Percentiles rank a stretch among this genome's conserved stretches.
Evolutionary conservation across 208 protist species (phyloP).

Genomic region (Trypanosoma conorhini): DNA sequence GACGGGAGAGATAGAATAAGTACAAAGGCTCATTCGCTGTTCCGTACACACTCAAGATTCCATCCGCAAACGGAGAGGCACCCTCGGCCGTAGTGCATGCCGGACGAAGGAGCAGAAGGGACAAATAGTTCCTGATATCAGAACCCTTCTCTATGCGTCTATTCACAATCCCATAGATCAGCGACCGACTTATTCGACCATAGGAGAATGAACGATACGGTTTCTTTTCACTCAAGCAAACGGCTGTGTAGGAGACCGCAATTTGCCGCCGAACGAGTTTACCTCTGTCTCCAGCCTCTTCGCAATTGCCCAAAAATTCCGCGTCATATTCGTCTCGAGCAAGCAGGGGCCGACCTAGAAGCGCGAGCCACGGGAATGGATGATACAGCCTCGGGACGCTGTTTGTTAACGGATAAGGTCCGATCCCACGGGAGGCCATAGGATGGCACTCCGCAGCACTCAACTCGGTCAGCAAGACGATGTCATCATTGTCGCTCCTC

Average conservation of each 20-base stretch:
- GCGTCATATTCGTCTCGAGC: constrained; percentile 36
- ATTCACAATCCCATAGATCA: constrained; percentile 26
- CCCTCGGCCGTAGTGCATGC: not conserved
- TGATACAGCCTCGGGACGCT: constrained; percentile 20
- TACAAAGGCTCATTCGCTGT: constrained; percentile 39
- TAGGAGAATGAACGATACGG: constrained; percentile 45
- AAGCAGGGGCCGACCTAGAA: constrained; percentile 48
- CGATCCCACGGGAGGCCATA: constrained; percentile 19
- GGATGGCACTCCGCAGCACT: constrained; percentile 20
- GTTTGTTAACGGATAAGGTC: not conserved
- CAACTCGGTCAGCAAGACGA: constrained; percentile 11
- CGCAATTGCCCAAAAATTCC: not conserved
- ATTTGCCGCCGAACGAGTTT: constrained; percentile 15
- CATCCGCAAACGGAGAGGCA: constrained; percentile 32
- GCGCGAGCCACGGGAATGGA: constrained; percentile 33
- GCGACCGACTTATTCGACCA: constrained; percentile 29
- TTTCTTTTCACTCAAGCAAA: constrained; percentile 19
- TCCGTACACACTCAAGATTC: constrained; percentile 42
- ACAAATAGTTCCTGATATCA: constrained; percentile 40
- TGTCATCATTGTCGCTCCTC: not conserved
- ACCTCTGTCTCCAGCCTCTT: not conserved
- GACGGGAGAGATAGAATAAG: constrained; percentile 45
- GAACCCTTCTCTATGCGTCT: constrained; percentile 11
- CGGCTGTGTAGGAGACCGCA: constrained; percentile 11
- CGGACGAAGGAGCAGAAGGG: constrained; percentile 28